Conservation (phyloP, 2,329 filamentous ascomycete species). For the Paecilomyces variotii region DNA sequence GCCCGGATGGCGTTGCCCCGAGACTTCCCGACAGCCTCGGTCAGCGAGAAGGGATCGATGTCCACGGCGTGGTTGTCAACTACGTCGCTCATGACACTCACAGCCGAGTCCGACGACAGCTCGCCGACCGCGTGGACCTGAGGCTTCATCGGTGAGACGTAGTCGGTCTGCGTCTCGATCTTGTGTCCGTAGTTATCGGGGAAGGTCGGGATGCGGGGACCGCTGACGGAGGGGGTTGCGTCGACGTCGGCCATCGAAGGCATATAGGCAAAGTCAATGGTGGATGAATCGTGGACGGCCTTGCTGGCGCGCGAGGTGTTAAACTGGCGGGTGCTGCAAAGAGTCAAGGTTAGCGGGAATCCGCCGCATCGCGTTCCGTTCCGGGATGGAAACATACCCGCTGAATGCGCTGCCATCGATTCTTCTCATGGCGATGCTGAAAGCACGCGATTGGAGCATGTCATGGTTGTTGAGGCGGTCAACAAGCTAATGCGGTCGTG, state of each 20-base stretch:
- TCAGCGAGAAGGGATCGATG: slow-evolving; percentile 50
- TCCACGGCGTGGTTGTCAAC: slow-evolving; percentile 49
- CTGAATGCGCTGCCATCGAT: slow-evolving; percentile 36
- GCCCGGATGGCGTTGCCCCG: slow-evolving; percentile 28
- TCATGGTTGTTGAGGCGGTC: slow-evolving; percentile 48
- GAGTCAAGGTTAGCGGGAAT: background rate
- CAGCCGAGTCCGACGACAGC: slow-evolving; percentile 32
- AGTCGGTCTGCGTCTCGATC: slow-evolving; percentile 10
- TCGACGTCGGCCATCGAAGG: slow-evolving; percentile 44
- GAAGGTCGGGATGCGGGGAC: slow-evolving; percentile 45
- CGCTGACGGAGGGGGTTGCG: slow-evolving; percentile 20
- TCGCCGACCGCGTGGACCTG: slow-evolving; percentile 48
- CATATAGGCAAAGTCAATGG: slow-evolving; percentile 57
- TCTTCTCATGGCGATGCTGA: slow-evolving; percentile 46
- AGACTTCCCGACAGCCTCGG: slow-evolving; percentile 39
- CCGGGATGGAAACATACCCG: slow-evolving; percentile 22
- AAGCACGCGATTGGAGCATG: slow-evolving; percentile 44
- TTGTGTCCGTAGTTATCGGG: slow-evolving; percentile 29
- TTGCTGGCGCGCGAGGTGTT: slow-evolving; percentile 54
- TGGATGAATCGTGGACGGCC: slow-evolving; percentile 49
- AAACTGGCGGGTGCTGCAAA: slow-evolving; percentile 43
- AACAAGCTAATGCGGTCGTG: slow-evolving; percentile 34
- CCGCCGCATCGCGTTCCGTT: slow-evolving; percentile 10
- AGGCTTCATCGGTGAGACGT: slow-evolving; percentile 42
- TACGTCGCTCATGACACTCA: slow-evolving; percentile 51